These are phyloP conservation scores for Plectosphaerella plurivora DNA, from an alignment of 2,329 filamentous ascomycete species.

Conservation along the genomic window DNA sequence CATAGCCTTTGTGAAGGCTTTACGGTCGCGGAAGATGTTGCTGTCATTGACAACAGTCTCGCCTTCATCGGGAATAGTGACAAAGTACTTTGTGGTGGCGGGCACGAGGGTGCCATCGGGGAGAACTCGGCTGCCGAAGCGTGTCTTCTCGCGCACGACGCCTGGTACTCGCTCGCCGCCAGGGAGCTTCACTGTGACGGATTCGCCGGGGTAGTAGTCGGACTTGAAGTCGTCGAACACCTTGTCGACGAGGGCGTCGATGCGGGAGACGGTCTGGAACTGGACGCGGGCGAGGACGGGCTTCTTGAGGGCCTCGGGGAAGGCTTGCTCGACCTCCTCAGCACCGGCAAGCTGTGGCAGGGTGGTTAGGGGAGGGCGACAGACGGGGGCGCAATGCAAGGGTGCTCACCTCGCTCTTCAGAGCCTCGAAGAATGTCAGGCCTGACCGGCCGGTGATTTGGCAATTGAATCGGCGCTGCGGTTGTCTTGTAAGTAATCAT, in stretches of 20 bases:
- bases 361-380: constrained; percentile 5
- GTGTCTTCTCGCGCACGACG: constrained; percentile 78
- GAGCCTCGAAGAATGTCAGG: constrained; percentile 86
- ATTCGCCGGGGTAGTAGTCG: constrained; percentile 87
- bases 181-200: constrained; percentile 67
- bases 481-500: neutral
- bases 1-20: constrained; percentile 91
- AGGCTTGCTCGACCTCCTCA: constrained; percentile 83
- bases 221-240: constrained; percentile 77
- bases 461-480: constrained; percentile 82
- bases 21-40: constrained; percentile 81
- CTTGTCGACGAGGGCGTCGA: constrained; percentile 72
- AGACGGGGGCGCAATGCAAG: neutral
- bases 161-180: constrained; percentile 69
- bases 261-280: constrained; percentile 81
- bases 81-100: constrained; percentile 75
- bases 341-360: constrained; percentile 64
- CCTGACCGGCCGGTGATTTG: constrained; percentile 92
- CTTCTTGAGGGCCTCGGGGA: constrained; percentile 86
- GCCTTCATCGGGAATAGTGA: constrained; percentile 64
- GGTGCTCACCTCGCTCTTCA: constrained; percentile 77
- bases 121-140: constrained; percentile 58
- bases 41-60: constrained; percentile 72
- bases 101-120: constrained; percentile 67
- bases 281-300: constrained; percentile 89